phyloP scores from a whole-genome alignment of 202 grass and related monocot genomes.

The Setaria italica region DNA sequence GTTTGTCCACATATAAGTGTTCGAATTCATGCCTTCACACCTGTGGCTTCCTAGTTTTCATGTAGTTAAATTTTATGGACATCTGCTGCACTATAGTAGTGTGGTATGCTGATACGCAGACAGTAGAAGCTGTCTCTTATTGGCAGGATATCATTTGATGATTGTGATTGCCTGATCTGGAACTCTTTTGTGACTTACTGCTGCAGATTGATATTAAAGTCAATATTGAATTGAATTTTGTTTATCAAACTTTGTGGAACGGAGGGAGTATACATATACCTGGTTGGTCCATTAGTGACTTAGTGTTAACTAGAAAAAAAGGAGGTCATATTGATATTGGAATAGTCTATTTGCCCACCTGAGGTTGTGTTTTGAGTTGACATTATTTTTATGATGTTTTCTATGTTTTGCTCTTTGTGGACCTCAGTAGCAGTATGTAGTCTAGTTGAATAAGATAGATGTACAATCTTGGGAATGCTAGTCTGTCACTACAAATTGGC shows the following conservation, averaged over 20 bases:
- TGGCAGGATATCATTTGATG: background rate
- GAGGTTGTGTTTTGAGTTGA: background rate
- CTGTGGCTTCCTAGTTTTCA: background rate
- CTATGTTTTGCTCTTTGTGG: background rate
- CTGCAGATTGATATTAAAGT: background rate
- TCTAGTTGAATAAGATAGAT: constrained; percentile 16
- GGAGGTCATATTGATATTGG: background rate
- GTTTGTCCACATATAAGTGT: background rate
- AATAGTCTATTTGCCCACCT: background rate
- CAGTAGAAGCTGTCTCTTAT: background rate
- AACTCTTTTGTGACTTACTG: background rate
- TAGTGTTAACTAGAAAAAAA: background rate
- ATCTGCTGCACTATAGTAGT: background rate
- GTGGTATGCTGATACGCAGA: constrained; percentile 14
- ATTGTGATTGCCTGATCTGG: background rate
- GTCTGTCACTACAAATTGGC: constrained; percentile 6
- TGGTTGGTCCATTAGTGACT: background rate
- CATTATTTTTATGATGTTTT: constrained; percentile 17
- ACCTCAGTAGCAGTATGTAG: background rate
- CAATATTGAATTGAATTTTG: background rate
- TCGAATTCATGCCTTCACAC: background rate
- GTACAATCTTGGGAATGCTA: constrained; percentile 12
- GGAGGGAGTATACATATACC: background rate
- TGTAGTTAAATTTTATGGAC: background rate
- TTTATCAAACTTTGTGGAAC: background rate